phyloP scores from a whole-genome alignment of 306 rosid genomes.

The Echinosophora koreensis region DNA sequence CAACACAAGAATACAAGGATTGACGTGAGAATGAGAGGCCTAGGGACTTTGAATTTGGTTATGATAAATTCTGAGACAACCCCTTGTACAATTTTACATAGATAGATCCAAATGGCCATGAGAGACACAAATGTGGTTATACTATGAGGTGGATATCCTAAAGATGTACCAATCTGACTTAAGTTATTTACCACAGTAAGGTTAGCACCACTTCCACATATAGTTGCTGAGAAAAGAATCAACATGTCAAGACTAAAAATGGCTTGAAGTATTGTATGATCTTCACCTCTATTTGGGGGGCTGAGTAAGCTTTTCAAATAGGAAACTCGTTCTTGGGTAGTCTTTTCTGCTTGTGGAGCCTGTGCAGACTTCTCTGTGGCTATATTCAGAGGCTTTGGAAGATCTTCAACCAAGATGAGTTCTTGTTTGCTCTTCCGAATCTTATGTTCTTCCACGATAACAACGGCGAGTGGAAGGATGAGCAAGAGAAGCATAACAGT shows the following conservation, averaged over 20 bases:
- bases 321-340: background rate
- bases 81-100: conserved; percentile 58
- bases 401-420: background rate
- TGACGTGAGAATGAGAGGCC: conserved; percentile 57
- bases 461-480: conserved; percentile 60
- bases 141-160: conserved; percentile 55
- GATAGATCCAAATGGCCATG: conserved; percentile 63
- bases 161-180: conserved; percentile 69
- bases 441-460: conserved; percentile 54
- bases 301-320: conserved; percentile 51
- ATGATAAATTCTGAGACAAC: conserved; percentile 58
- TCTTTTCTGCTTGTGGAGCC: background rate
- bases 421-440: conserved; percentile 45
- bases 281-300: conserved; percentile 63
- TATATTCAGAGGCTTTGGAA: conserved; percentile 39
- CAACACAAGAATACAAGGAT: conserved; percentile 57
- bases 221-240: conserved; percentile 58
- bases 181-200: conserved; percentile 64
- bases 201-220: conserved; percentile 69
- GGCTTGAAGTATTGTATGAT: conserved; percentile 70
- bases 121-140: conserved; percentile 65
- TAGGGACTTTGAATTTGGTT: conserved; percentile 50
- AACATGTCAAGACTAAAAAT: conserved; percentile 69
- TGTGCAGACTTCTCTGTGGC: conserved; percentile 32
- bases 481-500: conserved; percentile 55